A percentile compares a stretch with the other conserved stretches of the same genome.
Conservation (phyloP, 2,329 filamentous ascomycete species). For the Boeremia exigua region DNA sequence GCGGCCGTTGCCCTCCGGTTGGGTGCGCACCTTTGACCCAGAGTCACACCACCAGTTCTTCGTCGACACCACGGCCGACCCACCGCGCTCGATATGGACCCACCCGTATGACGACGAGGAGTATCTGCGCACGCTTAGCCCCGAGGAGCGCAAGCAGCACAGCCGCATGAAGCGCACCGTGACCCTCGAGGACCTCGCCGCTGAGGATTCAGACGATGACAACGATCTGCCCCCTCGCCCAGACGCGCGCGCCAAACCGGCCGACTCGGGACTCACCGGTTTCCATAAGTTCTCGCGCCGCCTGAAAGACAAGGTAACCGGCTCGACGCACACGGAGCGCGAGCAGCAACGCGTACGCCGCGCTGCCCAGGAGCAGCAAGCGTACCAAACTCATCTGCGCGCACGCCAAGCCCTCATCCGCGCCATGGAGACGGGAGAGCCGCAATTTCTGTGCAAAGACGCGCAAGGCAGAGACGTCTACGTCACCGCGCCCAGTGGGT, state of each 20-base stretch:
- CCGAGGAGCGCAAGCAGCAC: constrained; percentile 58
- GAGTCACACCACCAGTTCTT: constrained; percentile 66
- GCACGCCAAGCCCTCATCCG: constrained; percentile 59
- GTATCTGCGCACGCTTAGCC: constrained; percentile 57
- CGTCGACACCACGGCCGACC: constrained; percentile 62
- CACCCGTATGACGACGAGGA: constrained; percentile 67
- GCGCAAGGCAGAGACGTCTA: constrained; percentile 62
- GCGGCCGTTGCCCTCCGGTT: constrained; percentile 61
- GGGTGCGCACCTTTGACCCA: constrained; percentile 64
- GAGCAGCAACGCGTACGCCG: constrained; percentile 54
- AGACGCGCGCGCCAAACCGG: constrained; percentile 6
- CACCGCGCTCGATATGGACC: constrained; percentile 65
- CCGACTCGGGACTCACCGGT: constrained; percentile 37
- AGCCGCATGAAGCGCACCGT: constrained; percentile 45
- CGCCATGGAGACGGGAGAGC: constrained; percentile 61
- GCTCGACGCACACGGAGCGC: constrained; percentile 63
- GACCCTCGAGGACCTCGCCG: constrained; percentile 55
- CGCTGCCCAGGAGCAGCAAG: constrained; percentile 57
- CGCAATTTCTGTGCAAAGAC: constrained; percentile 63
- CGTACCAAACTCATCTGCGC: constrained; percentile 60
- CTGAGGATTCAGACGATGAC: constrained; percentile 46
- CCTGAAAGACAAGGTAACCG: constrained; percentile 66
- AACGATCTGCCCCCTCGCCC: constrained; percentile 21
- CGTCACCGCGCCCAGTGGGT: constrained; percentile 59
- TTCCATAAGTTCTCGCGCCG: constrained; percentile 59